These are phyloP conservation scores for Starmera quercuum DNA, from an alignment of 805 yeast species.

Conservation along the genomic window DNA sequence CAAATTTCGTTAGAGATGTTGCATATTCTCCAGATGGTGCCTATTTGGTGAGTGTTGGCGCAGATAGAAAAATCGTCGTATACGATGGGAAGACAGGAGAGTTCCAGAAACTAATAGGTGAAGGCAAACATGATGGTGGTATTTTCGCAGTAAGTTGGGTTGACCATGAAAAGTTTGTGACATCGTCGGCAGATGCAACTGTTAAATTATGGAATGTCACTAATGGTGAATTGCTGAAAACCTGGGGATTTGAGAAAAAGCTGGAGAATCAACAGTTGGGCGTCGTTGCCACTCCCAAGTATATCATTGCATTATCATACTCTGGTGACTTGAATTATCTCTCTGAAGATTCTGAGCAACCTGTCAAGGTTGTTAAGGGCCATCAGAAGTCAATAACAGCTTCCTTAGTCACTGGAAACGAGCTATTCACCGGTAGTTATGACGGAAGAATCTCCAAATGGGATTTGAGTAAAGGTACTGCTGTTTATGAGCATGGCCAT, in stretches of 20 bases:
- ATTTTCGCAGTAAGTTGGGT: constrained; percentile 74
- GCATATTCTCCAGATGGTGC: constrained; percentile 78
- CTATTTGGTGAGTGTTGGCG: constrained; percentile 70
- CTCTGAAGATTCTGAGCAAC: constrained; percentile 26
- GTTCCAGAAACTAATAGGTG: constrained; percentile 37
- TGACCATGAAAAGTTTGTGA: constrained; percentile 52
- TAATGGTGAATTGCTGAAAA: constrained; percentile 32
- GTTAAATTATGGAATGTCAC: constrained; percentile 59
- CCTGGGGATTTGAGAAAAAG: constrained; percentile 42
- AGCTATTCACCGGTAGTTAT: constrained; percentile 59
- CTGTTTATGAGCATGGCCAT: constrained; percentile 40
- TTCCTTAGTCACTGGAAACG: constrained; percentile 23
- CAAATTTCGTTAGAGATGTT: constrained; percentile 74
- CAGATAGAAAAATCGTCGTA: constrained; percentile 68
- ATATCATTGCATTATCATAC: constrained; percentile 57
- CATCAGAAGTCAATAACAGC: constrained; percentile 82
- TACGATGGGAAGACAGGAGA: constrained; percentile 91
- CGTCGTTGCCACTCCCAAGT: constrained; percentile 55
- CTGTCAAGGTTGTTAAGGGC: constrained; percentile 44
- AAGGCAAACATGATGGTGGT: constrained; percentile 62
- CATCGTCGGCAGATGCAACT: constrained; percentile 78
- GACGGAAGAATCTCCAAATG: constrained; percentile 73
- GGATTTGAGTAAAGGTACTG: constrained; percentile 32
- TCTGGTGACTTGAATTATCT: constrained; percentile 68
- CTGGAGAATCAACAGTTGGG: constrained; percentile 75